Evolutionary conservation across 805 yeast species (phyloP), one percentile per base, ranked within the genome.

Genomic region (Sugiyamaella chiloensis): DNA sequence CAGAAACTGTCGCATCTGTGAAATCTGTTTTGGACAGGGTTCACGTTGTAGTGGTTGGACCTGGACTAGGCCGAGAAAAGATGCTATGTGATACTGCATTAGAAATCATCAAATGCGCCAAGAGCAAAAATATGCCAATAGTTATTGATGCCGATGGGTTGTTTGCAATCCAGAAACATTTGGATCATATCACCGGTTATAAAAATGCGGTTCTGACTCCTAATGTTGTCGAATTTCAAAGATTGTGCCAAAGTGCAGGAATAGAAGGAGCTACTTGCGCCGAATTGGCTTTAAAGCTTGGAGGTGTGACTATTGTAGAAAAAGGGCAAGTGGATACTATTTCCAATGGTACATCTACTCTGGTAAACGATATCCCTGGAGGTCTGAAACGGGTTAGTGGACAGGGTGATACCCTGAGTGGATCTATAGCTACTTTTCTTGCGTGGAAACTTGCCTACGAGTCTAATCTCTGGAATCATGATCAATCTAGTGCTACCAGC

Each of bases 321-420:
- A 93, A 93, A 64, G 97, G 97, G 1, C 46, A 57, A 0, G 54
- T 56, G 1, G 99, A 93, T 60, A 54, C 76, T 30, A 83, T 89
- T 8, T 83, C 80, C 4, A 68, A 73, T 43, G 78, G 77, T 1
- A 70, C 66, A 3, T 60, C 64, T 3, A 58, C 68, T 4, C 52
- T 86, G 5, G 57, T 67, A 2, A 76, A 74, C 52, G 72, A 72
- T 29, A 60, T 70, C 26, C 58, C 63, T 12, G 97, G 98, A 1
- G 83, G 93, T 5, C 65, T 69, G 42, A 84, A 87, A 60, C 73
- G 99, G 46, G 95, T 87, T 5, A 96, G 97, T 9, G 99, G 99
- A 0, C 98, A 93, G 67, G 99, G 99, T 21, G 99, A 93, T 59
- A 85, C 96, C 0, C 64, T 93, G 32, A 79, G 91, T 0, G 99